Base-by-base conservation (phyloP, 495 filamentous ascomycete genomes). In the Jackrogersella minutella region DNA sequence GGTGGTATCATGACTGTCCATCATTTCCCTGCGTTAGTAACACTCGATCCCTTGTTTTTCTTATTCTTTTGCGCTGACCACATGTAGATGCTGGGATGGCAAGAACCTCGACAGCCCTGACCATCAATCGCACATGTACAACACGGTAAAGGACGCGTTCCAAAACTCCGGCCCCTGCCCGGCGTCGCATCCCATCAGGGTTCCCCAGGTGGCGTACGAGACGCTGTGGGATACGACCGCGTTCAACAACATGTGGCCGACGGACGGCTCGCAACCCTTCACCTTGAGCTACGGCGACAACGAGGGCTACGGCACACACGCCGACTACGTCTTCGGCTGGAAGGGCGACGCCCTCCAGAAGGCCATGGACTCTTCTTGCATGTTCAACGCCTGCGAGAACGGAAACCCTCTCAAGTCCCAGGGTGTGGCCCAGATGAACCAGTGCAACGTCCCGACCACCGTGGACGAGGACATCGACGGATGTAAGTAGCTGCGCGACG, bases 81-180 rank as follows among this genome's bases (percentile, higher is more conserved):
- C 26, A 7, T 30, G 7, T 40, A 79, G 79, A 53, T 81, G 82
- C 74, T 87, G 84, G 84, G 84, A 87, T 66, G 85, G 84, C 55
- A 79, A 82, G 69, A 86, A 84, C 70, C 75, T 86, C 31, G 84
- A 86, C 68, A 84, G 80, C 43, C 78, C 81, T 17, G 81, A 86
- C 74, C 85, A 86, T 68, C 78, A 80, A 30, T 80, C 81, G 14
- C 85, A 87, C 76, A 82, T 82, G 79, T 81, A 78, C 72, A 77
- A 76, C 66, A 82, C 79, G 2, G 73, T 76, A 9, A 74, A 76
- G 49, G 79, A 80, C n/a, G 77, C 78, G 5, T 83, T 83, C 73
- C 58, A 72, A 33, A 72, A 76, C 46, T 75, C 74, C 3, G 78
- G 78, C 0, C 64, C 81, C 11, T 85, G 83, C 77, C 83, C 83